phyloP scores from a whole-genome alignment of 2,329 filamentous ascomycete species.

The Aureobasidium namibiae region DNA sequence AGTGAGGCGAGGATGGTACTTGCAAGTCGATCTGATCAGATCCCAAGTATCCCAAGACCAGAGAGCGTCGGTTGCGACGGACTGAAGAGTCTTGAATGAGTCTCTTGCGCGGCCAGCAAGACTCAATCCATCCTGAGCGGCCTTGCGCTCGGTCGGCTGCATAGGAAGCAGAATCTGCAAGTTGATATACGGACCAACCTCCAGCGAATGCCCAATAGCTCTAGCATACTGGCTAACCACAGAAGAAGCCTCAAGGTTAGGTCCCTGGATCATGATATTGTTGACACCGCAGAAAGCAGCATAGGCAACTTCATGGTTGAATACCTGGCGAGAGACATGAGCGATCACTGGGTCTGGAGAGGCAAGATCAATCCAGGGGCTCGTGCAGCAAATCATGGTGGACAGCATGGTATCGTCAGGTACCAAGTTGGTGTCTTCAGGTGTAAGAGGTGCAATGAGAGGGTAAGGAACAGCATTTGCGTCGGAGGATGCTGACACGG shows the following conservation, averaged over 20 bases:
- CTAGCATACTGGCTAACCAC: slow-evolving; percentile 56
- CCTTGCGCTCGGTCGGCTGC: slow-evolving; percentile 47
- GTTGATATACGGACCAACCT: slow-evolving; percentile 65
- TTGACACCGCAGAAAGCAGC: slow-evolving; percentile 89
- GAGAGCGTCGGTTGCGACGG: not conserved
- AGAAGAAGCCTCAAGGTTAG: slow-evolving; percentile 51
- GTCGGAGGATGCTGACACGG: slow-evolving; percentile 26
- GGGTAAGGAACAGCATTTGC: slow-evolving; percentile 35
- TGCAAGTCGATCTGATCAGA: slow-evolving; percentile 72
- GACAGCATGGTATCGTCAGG: slow-evolving; percentile 61
- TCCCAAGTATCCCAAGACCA: slow-evolving; percentile 93
- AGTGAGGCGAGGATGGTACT: slow-evolving; percentile 71
- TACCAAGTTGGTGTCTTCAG: slow-evolving; percentile 67
- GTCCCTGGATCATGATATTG: slow-evolving; percentile 75
- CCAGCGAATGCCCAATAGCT: slow-evolving; percentile 71
- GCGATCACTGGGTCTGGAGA: slow-evolving; percentile 76
- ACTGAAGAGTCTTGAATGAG: not conserved
- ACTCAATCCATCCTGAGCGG: not conserved
- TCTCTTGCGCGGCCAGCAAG: slow-evolving; percentile 1
- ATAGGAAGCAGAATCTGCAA: slow-evolving; percentile 77
- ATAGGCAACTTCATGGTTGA: slow-evolving; percentile 87
- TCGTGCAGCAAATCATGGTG: slow-evolving; percentile 70
- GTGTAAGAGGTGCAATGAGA: slow-evolving; percentile 56
- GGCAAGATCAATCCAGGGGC: slow-evolving; percentile 85
- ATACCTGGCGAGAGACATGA: slow-evolving; percentile 78